Evolutionary conservation across 176 grass and related monocot genomes (phyloP), one percentile per base, ranked within the genome.

Genomic region (Raddia distichophylla): DNA sequence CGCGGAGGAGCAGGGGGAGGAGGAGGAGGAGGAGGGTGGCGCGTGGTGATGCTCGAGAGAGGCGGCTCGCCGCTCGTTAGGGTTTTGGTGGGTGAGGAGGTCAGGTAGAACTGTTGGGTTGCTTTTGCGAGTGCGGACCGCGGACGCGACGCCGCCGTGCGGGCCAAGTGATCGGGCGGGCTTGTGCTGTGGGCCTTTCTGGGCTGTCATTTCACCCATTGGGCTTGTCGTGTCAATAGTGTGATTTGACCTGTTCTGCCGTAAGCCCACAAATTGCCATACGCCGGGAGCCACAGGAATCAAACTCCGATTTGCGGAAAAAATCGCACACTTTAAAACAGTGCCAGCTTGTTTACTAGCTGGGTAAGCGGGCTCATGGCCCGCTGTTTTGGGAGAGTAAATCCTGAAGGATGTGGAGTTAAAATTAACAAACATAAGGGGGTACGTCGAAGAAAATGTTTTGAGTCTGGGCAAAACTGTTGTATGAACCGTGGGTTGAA

Each of bases 31-130:
- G n/a, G n/a, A n/a, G n/a, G 18, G 5, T 58, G 68, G 66, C 50
- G 58, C 10, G 4, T 22, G 51, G 66, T 53, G 58, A 14, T 18
- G 68, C 53, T 83, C 74, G 67, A 80, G 74, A 76, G 89, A 91
- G 80, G 76, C 73, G 71, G 73, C 83, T 83, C 55, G 61, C 80
- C 75, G 68, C 64, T 76, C 64, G 78, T 77, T 85, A 91, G 89
- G 89, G 89, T 91, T 91, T 91, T 82, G 68, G 43, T 34, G 54
- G 54, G n/a, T 11, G 80, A 60, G 80, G 73, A 76, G 47, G 74
- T 35, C 27, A 60, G 60, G 70, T 82, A 76, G 71, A 27, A 27
- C 27, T 27, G 27, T 27, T 27, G 27, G 54, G 69, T 50, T 67
- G 87, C 58, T 42, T 74, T 61, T 27, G 71, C 32, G 51, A 59